phyloP scores from a whole-genome alignment of 176 grass and related monocot genomes.

The Musa schizocarpa region DNA sequence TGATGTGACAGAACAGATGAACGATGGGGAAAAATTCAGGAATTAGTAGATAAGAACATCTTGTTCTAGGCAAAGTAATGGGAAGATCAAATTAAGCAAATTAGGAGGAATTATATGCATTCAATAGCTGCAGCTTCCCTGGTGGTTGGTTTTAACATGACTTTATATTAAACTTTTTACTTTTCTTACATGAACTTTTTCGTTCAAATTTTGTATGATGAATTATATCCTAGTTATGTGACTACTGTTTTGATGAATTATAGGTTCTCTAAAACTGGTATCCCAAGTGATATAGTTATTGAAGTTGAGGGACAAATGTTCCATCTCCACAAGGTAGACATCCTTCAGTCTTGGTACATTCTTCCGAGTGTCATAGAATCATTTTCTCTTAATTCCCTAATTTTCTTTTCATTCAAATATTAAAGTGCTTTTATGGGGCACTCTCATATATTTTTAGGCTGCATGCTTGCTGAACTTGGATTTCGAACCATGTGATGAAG shows the following conservation, averaged over 20 bases:
- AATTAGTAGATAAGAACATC: too few species aligned
- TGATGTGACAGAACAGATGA: too few species aligned
- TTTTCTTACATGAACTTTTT: neutral
- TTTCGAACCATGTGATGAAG: neutral
- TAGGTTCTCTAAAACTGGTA: slow-evolving; percentile 5
- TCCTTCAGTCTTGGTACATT: neutral
- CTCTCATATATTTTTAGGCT: neutral
- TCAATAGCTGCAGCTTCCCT: too few species aligned
- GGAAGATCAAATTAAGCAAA: too few species aligned
- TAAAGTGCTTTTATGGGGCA: neutral
- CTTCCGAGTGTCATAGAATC: neutral
- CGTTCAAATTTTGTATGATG: neutral
- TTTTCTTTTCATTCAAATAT: neutral
- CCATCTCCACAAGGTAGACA: slow-evolving; percentile 13
- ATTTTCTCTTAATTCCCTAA: neutral
- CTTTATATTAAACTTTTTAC: neutral
- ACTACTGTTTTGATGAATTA: neutral
- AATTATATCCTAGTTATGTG: neutral
- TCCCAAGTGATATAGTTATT: slow-evolving; percentile 15
- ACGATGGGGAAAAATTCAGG: too few species aligned
- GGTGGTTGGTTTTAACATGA: neutral
- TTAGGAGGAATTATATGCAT: too few species aligned
- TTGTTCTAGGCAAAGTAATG: too few species aligned
- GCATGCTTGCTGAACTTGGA: neutral
- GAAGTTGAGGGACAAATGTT: slow-evolving; percentile 14